Evolutionary conservation across 2,329 filamentous ascomycete genomes (phyloP).

Genomic region (Fusarium sp.): DNA sequence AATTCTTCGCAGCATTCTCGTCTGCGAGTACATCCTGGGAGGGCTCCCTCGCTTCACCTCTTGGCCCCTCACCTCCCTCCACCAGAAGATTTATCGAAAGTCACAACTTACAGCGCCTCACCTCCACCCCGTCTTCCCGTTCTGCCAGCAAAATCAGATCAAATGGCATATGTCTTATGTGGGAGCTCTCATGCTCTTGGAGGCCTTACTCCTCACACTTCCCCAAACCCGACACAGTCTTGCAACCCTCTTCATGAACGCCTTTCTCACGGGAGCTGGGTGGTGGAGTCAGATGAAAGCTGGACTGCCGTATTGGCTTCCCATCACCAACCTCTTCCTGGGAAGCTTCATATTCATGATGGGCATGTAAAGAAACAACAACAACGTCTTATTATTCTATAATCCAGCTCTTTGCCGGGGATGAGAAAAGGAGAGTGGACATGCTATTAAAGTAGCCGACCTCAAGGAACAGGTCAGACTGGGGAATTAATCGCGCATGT

Average conservation of each 20-base stretch:
- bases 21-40: background rate
- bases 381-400: background rate
- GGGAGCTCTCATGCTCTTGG: background rate
- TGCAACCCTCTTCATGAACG: background rate
- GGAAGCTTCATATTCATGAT: background rate
- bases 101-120: background rate
- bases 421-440: background rate
- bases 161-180: background rate
- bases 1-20: background rate
- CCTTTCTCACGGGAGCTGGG: background rate
- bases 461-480: background rate
- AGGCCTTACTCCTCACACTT: background rate
- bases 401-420: background rate
- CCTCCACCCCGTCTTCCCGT: background rate
- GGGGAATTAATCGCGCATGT: background rate
- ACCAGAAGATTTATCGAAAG: background rate
- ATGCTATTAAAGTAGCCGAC: background rate
- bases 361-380: background rate
- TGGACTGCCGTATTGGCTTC: constrained; percentile 1
- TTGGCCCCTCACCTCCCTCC: background rate
- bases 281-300: constrained; percentile 2
- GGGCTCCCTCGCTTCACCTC: background rate
- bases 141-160: background rate
- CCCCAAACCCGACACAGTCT: background rate
- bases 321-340: background rate